Evolutionary conservation across 129 eudicot genomes (phyloP).

Genomic region (Erigeron canadensis): DNA sequence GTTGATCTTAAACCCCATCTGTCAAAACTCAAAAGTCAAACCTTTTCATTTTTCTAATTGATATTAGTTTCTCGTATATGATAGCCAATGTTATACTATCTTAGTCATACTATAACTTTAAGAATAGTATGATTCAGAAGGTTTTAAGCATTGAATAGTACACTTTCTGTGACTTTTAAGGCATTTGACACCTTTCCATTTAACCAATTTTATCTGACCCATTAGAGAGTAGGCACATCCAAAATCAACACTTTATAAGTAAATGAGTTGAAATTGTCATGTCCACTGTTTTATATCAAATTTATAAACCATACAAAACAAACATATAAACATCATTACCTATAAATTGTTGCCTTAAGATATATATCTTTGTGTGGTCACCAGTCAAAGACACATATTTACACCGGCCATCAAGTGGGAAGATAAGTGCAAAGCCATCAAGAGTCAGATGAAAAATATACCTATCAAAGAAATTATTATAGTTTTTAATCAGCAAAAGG

Average conservation of each 20-base stretch:
- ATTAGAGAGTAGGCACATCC: not conserved
- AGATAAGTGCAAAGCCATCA: conserved; percentile 80
- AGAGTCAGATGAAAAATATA: conserved; percentile 79
- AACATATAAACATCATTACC: conserved; percentile 35
- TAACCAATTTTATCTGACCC: too few relatives aligned
- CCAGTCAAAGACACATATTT: conserved; percentile 28
- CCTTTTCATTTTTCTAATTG: not conserved
- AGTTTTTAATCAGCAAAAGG: conserved; percentile 2
- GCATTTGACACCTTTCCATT: too few relatives aligned
- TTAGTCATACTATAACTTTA: not conserved
- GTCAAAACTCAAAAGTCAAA: not conserved
- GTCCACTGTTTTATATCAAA: too few relatives aligned
- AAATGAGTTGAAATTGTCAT: not conserved
- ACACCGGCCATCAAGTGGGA: conserved; percentile 48
- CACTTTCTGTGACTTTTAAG: too few relatives aligned
- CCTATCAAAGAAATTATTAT: conserved; percentile 36
- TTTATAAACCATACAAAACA: not conserved
- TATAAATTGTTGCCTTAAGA: conserved; percentile 70
- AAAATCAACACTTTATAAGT: not conserved
- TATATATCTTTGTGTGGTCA: conserved; percentile 78
- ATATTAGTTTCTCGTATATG: not conserved
- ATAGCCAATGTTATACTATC: not conserved
- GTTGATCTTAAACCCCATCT: not conserved
- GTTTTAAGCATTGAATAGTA: too few relatives aligned
- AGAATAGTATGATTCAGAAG: not conserved